These are phyloP conservation scores for Lathyrus sativus DNA, from an alignment of 306 rosid genomes.

Conservation along the genomic window DNA sequence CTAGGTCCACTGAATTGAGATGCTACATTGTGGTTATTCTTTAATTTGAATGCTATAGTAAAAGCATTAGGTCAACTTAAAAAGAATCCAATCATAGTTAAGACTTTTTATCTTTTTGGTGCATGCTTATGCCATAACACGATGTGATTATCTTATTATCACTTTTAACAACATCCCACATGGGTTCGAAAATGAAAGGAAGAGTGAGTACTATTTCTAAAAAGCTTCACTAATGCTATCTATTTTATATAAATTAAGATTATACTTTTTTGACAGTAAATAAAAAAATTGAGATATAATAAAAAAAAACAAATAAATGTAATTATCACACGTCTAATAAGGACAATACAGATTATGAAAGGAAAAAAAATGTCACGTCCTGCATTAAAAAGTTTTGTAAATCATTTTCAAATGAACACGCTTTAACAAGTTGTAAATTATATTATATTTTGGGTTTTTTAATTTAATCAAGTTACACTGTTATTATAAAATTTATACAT, in stretches of 20 bases:
- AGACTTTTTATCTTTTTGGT: constrained; percentile 23
- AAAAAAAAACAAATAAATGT: too few relatives aligned
- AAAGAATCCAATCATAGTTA: constrained; percentile 30
- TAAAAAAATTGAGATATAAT: too few relatives aligned
- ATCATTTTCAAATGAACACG: not conserved
- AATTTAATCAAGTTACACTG: too few relatives aligned
- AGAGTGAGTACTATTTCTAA: not conserved
- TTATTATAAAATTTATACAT: too few relatives aligned
- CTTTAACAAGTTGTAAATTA: not conserved
- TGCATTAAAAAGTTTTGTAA: not conserved
- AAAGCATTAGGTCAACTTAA: constrained; percentile 38
- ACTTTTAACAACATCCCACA: constrained; percentile 55
- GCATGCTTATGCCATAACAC: constrained; percentile 32
- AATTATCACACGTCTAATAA: too few relatives aligned
- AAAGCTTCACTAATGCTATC: too few relatives aligned
- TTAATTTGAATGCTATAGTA: constrained; percentile 37
- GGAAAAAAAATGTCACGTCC: not conserved
- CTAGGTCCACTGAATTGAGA: constrained; percentile 34
- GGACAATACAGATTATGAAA: too few relatives aligned
- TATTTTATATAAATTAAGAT: too few relatives aligned
- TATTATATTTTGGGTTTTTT: not conserved
- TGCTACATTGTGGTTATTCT: constrained; percentile 34
- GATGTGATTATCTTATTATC: constrained; percentile 47
- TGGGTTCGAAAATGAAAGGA: constrained; percentile 24
- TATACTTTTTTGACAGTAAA: too few relatives aligned